Evolutionary conservation across 495 filamentous ascomycete species (phyloP).

Genomic region (Penicillium argentinense): DNA sequence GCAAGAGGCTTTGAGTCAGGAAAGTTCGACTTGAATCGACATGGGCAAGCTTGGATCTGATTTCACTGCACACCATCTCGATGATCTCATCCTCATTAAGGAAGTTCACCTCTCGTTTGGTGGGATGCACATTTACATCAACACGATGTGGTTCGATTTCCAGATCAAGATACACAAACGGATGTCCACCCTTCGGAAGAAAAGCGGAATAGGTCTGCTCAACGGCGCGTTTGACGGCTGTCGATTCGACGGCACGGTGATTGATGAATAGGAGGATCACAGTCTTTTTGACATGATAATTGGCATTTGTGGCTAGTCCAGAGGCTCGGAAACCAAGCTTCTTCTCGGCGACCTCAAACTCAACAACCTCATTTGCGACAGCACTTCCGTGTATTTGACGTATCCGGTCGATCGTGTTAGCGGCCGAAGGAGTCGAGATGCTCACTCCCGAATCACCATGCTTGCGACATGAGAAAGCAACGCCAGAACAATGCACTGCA

Average conservation of each 20-base stretch:
- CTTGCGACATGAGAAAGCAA: slow-evolving; percentile 96
- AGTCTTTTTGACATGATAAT: slow-evolving; percentile 92
- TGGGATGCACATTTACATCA: slow-evolving; percentile 97
- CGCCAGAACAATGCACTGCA: slow-evolving; percentile 88
- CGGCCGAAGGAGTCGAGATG: slow-evolving; percentile 71
- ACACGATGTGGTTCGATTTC: slow-evolving; percentile 92
- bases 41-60: slow-evolving; percentile 75
- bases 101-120: slow-evolving; percentile 97
- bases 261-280: slow-evolving; percentile 94
- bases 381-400: slow-evolving; percentile 83
- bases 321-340: slow-evolving; percentile 80
- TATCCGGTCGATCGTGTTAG: slow-evolving; percentile 77
- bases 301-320: slow-evolving; percentile 88
- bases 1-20: slow-evolving; percentile 86
- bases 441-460: slow-evolving; percentile 82
- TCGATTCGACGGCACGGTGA: slow-evolving; percentile 93
- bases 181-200: slow-evolving; percentile 91
- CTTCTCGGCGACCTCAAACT: slow-evolving; percentile 69
- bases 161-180: slow-evolving; percentile 89
- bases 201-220: slow-evolving; percentile 91
- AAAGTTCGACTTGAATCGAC: slow-evolving; percentile 96
- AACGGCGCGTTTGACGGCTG: slow-evolving; percentile 81
- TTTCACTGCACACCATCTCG: slow-evolving; percentile 78
- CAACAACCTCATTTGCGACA: slow-evolving; percentile 86
- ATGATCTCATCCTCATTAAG: slow-evolving; percentile 97